These are phyloP conservation scores for Neoboletus magnificus DNA, from an alignment of 768 basidiomycete species.

Conservation along the genomic window DNA sequence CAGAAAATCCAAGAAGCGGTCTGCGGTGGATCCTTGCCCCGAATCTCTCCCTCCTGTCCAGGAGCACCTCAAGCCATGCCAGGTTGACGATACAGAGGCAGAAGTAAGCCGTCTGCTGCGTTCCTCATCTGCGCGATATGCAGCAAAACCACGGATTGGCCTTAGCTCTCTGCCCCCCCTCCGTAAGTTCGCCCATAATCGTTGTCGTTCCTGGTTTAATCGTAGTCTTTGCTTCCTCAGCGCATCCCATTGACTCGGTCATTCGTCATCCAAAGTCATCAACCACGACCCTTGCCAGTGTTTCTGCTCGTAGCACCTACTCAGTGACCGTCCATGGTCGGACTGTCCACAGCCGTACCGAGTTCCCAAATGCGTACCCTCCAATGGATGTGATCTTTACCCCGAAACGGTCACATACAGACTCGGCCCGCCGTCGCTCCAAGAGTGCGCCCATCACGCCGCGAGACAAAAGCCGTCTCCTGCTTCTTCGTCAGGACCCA, in stretches of 20 bases:
- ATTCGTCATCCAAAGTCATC: constrained; percentile 49
- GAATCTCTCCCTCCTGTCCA: constrained; percentile 28
- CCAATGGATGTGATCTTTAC: constrained; percentile 30
- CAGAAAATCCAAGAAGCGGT: constrained; percentile 55
- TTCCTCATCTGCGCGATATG: constrained; percentile 67
- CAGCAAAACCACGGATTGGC: constrained; percentile 53
- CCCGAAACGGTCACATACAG: constrained; percentile 27
- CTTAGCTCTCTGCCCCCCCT: constrained; percentile 61
- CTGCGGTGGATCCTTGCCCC: constrained; percentile 23
- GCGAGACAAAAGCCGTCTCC: constrained; percentile 50
- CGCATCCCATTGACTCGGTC: constrained; percentile 65
- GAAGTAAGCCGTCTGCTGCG: constrained; percentile 54
- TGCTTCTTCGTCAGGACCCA: constrained; percentile 67
- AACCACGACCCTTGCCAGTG: constrained; percentile 50
- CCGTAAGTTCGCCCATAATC: constrained; percentile 47
- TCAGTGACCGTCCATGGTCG: constrained; percentile 70
- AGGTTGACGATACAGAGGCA: constrained; percentile 45
- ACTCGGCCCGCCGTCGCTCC: constrained; percentile 28
- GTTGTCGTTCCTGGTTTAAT: neutral
- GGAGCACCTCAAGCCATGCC: constrained; percentile 9
- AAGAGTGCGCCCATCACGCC: constrained; percentile 39
- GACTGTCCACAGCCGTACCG: constrained; percentile 56
- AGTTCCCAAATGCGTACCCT: constrained; percentile 62
- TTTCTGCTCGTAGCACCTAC: constrained; percentile 58
- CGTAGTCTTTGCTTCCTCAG: constrained; percentile 28